Conservation (phyloP, 2,329 filamentous ascomycete species). For the Aspergillus sp. region DNA sequence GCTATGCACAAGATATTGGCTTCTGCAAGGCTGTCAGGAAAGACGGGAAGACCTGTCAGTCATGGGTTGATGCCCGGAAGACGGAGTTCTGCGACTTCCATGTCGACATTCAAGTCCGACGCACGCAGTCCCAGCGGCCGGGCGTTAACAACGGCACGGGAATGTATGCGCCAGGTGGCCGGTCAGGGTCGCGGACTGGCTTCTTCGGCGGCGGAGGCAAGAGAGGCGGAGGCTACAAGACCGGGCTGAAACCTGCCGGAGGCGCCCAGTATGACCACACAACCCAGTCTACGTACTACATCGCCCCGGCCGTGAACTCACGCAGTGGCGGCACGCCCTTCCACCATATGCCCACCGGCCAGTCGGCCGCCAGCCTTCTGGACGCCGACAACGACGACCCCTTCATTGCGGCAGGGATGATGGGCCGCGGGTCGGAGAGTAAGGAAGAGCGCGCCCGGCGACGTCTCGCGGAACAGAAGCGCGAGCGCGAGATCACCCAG, state of each 20-base stretch:
- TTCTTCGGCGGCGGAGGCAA: conserved; percentile 31
- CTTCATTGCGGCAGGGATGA: conserved; percentile 39
- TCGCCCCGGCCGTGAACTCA: conserved; percentile 35
- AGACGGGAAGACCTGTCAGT: conserved; percentile 75
- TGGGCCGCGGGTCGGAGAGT: conserved; percentile 39
- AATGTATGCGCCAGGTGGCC: conserved; percentile 43
- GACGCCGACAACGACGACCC: conserved; percentile 43
- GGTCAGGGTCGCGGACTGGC: conserved; percentile 43
- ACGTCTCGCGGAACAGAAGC: conserved; percentile 42
- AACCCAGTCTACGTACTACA: conserved; percentile 46
- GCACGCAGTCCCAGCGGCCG: conserved; percentile 66
- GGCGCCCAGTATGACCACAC: conserved; percentile 39
- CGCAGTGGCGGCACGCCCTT: conserved; percentile 17
- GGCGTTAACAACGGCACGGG: conserved; percentile 73
- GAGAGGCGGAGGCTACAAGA: conserved; percentile 15
- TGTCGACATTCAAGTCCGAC: conserved; percentile 75
- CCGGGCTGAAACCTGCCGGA: conserved; percentile 34
- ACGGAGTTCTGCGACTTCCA: conserved; percentile 94
- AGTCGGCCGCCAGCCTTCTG: conserved; percentile 41
- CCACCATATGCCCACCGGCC: conserved; percentile 22
- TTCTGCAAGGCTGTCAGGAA: conserved; percentile 84
- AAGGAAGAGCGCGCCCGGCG: conserved; percentile 44
- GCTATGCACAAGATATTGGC: conserved; percentile 77
- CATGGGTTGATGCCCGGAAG: conserved; percentile 84
- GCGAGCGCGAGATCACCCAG: conserved; percentile 45